These are phyloP conservation scores for Heterobasidion irregulare DNA, from an alignment of 1,284 basidiomycete genomes.

Conservation along the genomic window DNA sequence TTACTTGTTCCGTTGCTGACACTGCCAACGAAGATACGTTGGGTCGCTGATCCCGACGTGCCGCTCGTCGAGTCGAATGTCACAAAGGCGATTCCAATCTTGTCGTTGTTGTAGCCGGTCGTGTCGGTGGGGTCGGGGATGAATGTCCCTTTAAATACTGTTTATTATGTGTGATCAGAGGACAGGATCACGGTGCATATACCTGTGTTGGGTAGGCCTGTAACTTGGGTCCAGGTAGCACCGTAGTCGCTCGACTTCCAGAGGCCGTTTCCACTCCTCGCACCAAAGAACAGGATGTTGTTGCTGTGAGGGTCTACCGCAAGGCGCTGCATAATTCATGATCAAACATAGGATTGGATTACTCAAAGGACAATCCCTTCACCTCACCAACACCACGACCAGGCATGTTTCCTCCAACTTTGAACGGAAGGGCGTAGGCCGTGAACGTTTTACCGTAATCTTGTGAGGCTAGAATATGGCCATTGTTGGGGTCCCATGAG, in stretches of 20 bases:
- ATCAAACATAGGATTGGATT: neutral
- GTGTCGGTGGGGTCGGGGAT: constrained; percentile 46
- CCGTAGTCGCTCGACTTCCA: constrained; percentile 58
- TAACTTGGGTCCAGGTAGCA: constrained; percentile 47
- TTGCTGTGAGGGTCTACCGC: constrained; percentile 57
- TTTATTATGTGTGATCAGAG: neutral
- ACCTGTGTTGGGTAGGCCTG: constrained; percentile 48
- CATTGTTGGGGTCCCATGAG: constrained; percentile 57
- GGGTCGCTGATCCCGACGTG: constrained; percentile 40
- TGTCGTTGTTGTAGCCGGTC: constrained; percentile 46
- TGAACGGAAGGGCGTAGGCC: constrained; percentile 45
- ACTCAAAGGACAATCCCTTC: constrained; percentile 3
- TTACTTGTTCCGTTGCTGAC: constrained; percentile 45
- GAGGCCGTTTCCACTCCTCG: constrained; percentile 52
- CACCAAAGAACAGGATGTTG: constrained; percentile 52
- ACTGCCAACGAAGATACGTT: constrained; percentile 60
- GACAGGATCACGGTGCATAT: neutral
- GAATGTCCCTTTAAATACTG: constrained; percentile 34
- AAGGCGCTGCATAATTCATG: constrained; percentile 35
- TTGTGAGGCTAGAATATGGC: constrained; percentile 53
- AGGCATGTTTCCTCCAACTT: constrained; percentile 63
- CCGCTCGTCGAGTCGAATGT: constrained; percentile 58
- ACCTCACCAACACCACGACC: constrained; percentile 44
- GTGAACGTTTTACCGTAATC: constrained; percentile 51
- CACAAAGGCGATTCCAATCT: constrained; percentile 53